Conservation (phyloP, 1,139 yeast species). For the Yamadazyma dushanensis region DNA sequence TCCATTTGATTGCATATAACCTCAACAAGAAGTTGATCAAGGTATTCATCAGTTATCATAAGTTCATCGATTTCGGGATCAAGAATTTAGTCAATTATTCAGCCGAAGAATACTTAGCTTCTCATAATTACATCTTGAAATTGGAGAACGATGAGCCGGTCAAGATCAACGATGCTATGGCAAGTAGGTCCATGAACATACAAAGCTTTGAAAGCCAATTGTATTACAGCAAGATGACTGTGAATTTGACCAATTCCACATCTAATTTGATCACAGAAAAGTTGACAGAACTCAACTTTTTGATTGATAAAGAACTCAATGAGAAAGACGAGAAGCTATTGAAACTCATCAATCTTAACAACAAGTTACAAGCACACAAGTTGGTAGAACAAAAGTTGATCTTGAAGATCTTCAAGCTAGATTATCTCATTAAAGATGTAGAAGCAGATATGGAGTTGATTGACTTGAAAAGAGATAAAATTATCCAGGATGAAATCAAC, state of each 20-base stretch:
- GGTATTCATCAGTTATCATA: constrained; percentile 70
- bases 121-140: constrained; percentile 32
- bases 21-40: constrained; percentile 75
- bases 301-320: constrained; percentile 42
- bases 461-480: constrained; percentile 24
- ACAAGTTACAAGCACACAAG: constrained; percentile 27
- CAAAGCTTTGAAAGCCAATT: constrained; percentile 42
- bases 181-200: constrained; percentile 16
- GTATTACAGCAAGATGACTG: constrained; percentile 38
- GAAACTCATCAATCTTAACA: constrained; percentile 25
- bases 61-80: constrained; percentile 58
- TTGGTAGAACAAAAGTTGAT: constrained; percentile 35
- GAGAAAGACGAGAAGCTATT: constrained; percentile 38
- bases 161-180: constrained; percentile 9
- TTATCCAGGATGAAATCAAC: constrained; percentile 46
- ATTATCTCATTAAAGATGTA: constrained; percentile 31
- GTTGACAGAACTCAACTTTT: constrained; percentile 39
- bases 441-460: constrained; percentile 16
- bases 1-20: constrained; percentile 78
- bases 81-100: constrained; percentile 71
- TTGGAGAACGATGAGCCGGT: constrained; percentile 21
- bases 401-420: constrained; percentile 38
- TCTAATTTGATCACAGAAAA: constrained; percentile 41
- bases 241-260: constrained; percentile 35
- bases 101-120: constrained; percentile 67